Evolutionary conservation across 2,329 filamentous ascomycete species (phyloP).

Genomic region (Penicillium occitanis): DNA sequence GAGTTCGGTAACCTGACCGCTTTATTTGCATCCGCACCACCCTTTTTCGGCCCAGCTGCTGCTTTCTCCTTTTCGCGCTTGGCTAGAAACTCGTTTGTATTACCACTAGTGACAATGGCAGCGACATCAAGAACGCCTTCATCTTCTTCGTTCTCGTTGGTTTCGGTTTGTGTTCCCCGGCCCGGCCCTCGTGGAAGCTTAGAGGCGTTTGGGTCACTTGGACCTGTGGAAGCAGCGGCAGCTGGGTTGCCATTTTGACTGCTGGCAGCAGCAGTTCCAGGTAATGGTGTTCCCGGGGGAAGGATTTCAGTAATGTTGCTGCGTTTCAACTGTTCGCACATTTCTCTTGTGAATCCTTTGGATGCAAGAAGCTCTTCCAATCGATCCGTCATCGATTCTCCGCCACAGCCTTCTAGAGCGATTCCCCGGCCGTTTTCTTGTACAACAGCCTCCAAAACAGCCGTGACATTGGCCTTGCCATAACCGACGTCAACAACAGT

Average conservation of each 20-base stretch:
- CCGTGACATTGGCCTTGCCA: conserved; percentile 89
- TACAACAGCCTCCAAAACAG: conserved; percentile 78
- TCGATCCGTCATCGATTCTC: conserved; percentile 78
- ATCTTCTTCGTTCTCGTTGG: conserved; percentile 52
- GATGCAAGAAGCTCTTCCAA: conserved; percentile 64
- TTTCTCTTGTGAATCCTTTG: conserved; percentile 59
- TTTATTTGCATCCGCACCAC: conserved; percentile 48
- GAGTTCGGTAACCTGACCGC: conserved; percentile 57
- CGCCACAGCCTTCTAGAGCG: conserved; percentile 69
- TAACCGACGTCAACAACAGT: conserved; percentile 89
- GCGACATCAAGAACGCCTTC: conserved; percentile 66
- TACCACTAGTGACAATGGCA: conserved; percentile 61
- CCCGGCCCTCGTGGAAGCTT: conserved; percentile 55
- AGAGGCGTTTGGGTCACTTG: conserved; percentile 41
- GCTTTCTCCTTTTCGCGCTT: conserved; percentile 64
- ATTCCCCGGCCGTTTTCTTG: conserved; percentile 65
- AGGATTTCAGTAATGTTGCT: conserved; percentile 64
- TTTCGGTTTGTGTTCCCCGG: conserved; percentile 54
- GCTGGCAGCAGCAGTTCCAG: conserved; percentile 46
- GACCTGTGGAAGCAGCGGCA: conserved; percentile 57
- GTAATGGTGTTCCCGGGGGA: conserved; percentile 54
- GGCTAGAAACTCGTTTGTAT: conserved; percentile 62
- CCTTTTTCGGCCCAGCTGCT: conserved; percentile 54
- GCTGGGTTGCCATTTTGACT: conserved; percentile 53
- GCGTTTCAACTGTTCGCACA: conserved; percentile 66